phyloP scores from a whole-genome alignment of 148 eudicot genomes.

The Talinum fruticosum region DNA sequence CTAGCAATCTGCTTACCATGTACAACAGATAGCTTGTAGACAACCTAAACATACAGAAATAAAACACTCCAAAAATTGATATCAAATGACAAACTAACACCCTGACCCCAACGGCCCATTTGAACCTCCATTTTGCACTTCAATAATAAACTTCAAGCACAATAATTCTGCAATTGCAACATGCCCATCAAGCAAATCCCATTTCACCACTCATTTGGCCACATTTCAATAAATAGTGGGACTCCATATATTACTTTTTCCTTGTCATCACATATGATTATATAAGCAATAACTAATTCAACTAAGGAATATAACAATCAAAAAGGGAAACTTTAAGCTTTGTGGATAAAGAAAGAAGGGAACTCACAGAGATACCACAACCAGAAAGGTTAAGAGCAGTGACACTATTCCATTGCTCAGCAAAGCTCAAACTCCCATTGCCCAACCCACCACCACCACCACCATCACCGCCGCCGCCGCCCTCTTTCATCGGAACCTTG shows the following conservation, averaged over 20 bases:
- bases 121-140: neutral
- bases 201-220: neutral
- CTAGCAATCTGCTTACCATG: too few relatives aligned
- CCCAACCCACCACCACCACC: constrained; percentile 34
- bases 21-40: too few relatives aligned
- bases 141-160: neutral
- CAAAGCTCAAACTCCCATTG: constrained; percentile 34
- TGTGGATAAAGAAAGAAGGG: neutral
- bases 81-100: too few relatives aligned
- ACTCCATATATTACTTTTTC: too few relatives aligned
- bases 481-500: constrained; percentile 21
- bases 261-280: too few relatives aligned
- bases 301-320: neutral
- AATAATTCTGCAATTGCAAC: neutral
- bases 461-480: constrained; percentile 17
- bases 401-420: constrained; percentile 82
- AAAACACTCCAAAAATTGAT: too few relatives aligned
- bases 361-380: constrained; percentile 76
- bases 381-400: constrained; percentile 60
- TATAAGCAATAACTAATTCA: neutral
- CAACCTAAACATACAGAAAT: too few relatives aligned
- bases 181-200: neutral
- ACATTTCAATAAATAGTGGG: neutral
- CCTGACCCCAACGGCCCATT: too few relatives aligned
- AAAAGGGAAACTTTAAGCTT: neutral